Evolutionary conservation across 768 basidiomycete species (phyloP).

Genomic region (Auriscalpium vulgare): DNA sequence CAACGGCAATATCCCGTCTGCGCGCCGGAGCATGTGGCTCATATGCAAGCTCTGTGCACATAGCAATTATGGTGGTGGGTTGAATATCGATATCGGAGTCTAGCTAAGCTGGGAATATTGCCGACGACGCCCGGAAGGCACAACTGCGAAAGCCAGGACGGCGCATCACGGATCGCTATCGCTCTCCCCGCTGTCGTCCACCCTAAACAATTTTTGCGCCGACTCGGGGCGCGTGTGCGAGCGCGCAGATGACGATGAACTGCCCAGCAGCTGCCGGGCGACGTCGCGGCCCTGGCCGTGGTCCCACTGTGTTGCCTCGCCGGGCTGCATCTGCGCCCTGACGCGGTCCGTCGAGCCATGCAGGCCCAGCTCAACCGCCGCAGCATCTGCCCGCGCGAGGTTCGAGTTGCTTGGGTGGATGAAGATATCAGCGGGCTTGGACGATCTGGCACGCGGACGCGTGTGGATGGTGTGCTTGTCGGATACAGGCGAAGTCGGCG

Average conservation of each 20-base stretch:
- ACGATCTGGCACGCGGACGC: conserved; percentile 42
- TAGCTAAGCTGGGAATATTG: too few relatives aligned
- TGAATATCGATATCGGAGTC: too few relatives aligned
- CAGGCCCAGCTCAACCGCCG: conserved; percentile 47
- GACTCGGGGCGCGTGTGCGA: conserved; percentile 5
- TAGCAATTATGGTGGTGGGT: too few relatives aligned
- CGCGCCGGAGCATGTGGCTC: too few relatives aligned
- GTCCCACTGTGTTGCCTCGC: conserved; percentile 36
- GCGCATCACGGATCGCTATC: conserved; percentile 3
- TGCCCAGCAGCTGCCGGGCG: conserved; percentile 38
- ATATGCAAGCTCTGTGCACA: too few relatives aligned
- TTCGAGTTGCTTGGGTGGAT: conserved; percentile 60
- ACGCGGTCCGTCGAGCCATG: conserved; percentile 41
- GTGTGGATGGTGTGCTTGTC: conserved; percentile 13
- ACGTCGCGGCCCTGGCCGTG: conserved; percentile 42
- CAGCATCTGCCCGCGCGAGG: conserved; percentile 57
- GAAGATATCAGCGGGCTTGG: conserved; percentile 39
- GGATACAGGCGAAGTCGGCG: not conserved
- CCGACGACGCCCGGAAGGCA: too few relatives aligned
- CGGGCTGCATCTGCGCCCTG: conserved; percentile 28
- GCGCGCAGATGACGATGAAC: not conserved
- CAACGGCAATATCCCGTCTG: too few relatives aligned
- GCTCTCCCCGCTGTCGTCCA: conserved; percentile 7
- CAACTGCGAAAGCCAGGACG: too few relatives aligned
- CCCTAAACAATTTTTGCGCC: conserved; percentile 7